These are phyloP conservation scores for Amanita fuliginea DNA, from an alignment of 768 basidiomycete genomes.

Conservation along the genomic window DNA sequence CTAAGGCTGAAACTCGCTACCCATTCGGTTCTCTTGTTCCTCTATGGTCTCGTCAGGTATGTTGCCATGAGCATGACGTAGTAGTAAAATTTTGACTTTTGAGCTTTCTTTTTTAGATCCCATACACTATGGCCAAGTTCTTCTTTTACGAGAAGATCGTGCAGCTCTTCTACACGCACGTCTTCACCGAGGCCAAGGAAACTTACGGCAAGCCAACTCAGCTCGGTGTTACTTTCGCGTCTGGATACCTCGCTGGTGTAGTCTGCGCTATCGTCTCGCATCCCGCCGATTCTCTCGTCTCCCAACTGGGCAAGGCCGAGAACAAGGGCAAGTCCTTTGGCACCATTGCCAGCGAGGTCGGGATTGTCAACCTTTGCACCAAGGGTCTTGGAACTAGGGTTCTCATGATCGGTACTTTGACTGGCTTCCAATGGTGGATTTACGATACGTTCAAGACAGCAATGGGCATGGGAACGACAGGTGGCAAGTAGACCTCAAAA, in stretches of 20 bases:
- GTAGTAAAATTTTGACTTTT: background rate
- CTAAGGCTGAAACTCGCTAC: constrained; percentile 63
- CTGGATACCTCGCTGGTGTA: constrained; percentile 93
- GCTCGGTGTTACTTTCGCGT: constrained; percentile 81
- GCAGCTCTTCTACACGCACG: constrained; percentile 78
- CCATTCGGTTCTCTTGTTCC: constrained; percentile 81
- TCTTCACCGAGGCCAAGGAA: constrained; percentile 72
- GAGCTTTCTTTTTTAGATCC: constrained; percentile 45
- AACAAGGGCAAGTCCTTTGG: constrained; percentile 78
- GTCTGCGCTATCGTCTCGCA: constrained; percentile 95
- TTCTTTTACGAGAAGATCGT: constrained; percentile 91
- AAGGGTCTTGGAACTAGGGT: constrained; percentile 86
- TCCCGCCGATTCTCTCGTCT: constrained; percentile 90
- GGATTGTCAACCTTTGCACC: constrained; percentile 52
- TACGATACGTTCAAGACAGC: constrained; percentile 79
- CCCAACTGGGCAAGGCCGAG: constrained; percentile 81
- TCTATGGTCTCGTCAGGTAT: constrained; percentile 80
- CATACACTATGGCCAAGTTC: constrained; percentile 99
- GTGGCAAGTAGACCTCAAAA: constrained; percentile 57
- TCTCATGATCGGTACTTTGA: constrained; percentile 65
- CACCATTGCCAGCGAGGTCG: constrained; percentile 61
- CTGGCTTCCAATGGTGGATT: constrained; percentile 92
- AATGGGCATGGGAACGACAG: constrained; percentile 82
- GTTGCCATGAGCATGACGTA: constrained; percentile 9
- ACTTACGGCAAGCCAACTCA: constrained; percentile 74